Percentiles rank a stretch among this genome's conserved stretches.
phyloP scores from a whole-genome alignment of 2,329 filamentous ascomycete species.

The Microsporum canis region DNA sequence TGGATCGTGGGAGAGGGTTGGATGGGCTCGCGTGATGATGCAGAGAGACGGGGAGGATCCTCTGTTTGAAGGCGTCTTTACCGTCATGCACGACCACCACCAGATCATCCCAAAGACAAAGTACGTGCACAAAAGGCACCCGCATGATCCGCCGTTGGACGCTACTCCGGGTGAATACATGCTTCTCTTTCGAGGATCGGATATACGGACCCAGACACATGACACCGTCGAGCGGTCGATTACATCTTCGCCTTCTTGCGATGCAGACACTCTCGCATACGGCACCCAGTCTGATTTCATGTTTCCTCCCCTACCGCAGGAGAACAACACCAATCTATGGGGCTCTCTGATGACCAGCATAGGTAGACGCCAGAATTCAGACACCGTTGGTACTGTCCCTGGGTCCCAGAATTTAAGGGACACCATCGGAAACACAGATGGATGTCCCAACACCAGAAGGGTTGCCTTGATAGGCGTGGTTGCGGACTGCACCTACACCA shows the following conservation, averaged over 20 bases:
- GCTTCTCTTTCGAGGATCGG: conserved; percentile 86
- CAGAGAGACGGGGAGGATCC: conserved; percentile 64
- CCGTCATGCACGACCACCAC: conserved; percentile 68
- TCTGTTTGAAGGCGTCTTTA: conserved; percentile 83
- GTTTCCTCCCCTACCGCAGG: conserved; percentile 32
- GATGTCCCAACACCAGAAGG: conserved; percentile 80
- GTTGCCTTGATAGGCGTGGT: conserved; percentile 86
- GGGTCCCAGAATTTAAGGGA: conserved; percentile 55
- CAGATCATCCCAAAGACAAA: conserved; percentile 67
- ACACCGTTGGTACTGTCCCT: conserved; percentile 55
- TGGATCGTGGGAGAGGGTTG: conserved; percentile 64
- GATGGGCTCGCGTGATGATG: conserved; percentile 76
- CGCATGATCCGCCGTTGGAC: conserved; percentile 56
- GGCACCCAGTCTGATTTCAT: conserved; percentile 64
- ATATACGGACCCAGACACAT: conserved; percentile 49
- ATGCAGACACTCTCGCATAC: conserved; percentile 65
- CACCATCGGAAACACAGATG: conserved; percentile 69
- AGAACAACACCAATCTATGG: conserved; percentile 43
- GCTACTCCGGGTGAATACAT: conserved; percentile 58
- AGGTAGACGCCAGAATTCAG: conserved; percentile 46
- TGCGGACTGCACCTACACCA: conserved; percentile 82
- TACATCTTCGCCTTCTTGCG: conserved; percentile 45
- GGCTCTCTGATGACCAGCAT: conserved; percentile 59
- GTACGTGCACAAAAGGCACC: conserved; percentile 61
- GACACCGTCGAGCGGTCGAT: conserved; percentile 54